phyloP scores from a whole-genome alignment of 164 flowering plant genomes.

The Hamamelis virginiana region DNA sequence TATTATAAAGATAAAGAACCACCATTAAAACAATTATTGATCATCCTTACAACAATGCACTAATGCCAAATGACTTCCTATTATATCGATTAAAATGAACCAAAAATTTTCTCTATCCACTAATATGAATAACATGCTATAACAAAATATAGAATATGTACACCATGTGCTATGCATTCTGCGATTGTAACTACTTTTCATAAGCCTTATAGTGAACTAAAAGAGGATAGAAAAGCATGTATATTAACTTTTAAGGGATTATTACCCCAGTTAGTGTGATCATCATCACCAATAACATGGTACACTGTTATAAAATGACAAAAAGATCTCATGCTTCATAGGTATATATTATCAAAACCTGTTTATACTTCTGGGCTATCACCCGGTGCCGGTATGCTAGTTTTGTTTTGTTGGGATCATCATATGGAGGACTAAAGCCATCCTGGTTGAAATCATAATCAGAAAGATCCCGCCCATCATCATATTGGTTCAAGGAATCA shows the following conservation, averaged over 20 bases:
- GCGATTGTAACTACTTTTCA: no score
- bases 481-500: slow-evolving; percentile 61
- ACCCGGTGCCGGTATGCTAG: slow-evolving; percentile 77
- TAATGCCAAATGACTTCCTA: no score
- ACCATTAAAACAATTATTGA: no score
- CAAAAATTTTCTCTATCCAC: no score
- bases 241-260: background rate
- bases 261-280: background rate
- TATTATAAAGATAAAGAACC: no score
- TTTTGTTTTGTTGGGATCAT: slow-evolving; percentile 67
- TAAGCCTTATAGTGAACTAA: no score
- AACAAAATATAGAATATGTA: no score
- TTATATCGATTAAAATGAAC: no score
- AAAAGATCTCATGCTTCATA: background rate
- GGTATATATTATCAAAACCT: slow-evolving; percentile 43
- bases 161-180: no score
- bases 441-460: slow-evolving; percentile 74
- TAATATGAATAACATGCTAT: no score
- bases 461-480: slow-evolving; percentile 80
- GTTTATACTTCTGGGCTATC: slow-evolving; percentile 60
- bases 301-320: background rate
- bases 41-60: no score
- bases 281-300: background rate
- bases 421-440: slow-evolving; percentile 53
- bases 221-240: background rate